Evolutionary conservation across 2,329 filamentous ascomycete species (phyloP).

Genomic region (Tolypocladium ophioglossoides): DNA sequence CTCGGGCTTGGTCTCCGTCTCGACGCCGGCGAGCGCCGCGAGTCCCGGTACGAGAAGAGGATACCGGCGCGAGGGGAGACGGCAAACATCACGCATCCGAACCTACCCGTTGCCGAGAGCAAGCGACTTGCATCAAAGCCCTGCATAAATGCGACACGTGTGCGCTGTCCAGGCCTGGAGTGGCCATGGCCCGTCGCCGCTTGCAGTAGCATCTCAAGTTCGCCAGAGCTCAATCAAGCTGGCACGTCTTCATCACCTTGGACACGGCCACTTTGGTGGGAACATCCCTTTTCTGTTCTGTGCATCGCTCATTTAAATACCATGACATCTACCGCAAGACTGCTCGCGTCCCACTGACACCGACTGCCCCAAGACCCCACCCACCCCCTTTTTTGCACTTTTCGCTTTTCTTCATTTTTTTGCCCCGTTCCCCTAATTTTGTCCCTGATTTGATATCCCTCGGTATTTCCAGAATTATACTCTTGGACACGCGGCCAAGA

Average conservation of each 20-base stretch:
- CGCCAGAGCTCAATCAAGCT: background rate
- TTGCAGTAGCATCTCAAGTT: too few relatives aligned
- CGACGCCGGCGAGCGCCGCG: constrained; percentile 45
- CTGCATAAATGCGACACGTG: too few relatives aligned
- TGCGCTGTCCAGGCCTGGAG: too few relatives aligned
- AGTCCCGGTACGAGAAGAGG: constrained; percentile 73
- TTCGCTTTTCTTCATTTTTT: background rate
- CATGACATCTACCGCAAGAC: background rate
- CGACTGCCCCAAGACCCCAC: background rate
- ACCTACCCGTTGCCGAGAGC: too few relatives aligned
- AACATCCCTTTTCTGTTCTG: background rate
- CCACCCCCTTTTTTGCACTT: background rate
- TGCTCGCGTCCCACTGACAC: background rate
- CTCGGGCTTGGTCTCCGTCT: constrained; percentile 59
- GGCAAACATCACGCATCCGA: too few relatives aligned
- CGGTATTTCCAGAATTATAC: constrained; percentile 1
- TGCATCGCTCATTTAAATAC: background rate
- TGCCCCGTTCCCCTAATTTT: background rate
- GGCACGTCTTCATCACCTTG: background rate
- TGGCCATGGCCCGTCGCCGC: too few relatives aligned
- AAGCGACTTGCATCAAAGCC: too few relatives aligned
- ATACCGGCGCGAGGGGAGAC: constrained; percentile 48
- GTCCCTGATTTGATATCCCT: background rate
- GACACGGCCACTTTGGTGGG: background rate
- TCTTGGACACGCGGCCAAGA: constrained; percentile 1